Evolutionary conservation across 2,329 filamentous ascomycete genomes (phyloP), one percentile per base, ranked within the genome.

Genomic region (Coniella vitis): DNA sequence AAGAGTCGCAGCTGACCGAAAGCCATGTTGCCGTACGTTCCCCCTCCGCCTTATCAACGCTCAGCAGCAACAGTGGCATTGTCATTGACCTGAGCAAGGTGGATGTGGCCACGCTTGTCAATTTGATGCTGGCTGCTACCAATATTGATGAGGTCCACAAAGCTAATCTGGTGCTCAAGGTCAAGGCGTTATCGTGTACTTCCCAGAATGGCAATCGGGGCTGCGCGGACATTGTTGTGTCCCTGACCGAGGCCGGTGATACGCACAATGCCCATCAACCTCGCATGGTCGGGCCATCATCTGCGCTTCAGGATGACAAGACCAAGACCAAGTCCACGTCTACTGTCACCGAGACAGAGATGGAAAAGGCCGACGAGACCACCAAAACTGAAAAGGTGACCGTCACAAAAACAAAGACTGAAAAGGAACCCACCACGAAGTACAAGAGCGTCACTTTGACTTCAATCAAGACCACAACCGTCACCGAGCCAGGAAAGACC

Each of bases 111-210:
- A 36, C 16, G 10, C 29, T 47, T 17, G 9, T 40, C 36, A 12
- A 47, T 1, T n/a, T 39, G 22, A 47, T 47, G 44, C 44, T 47
- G 13, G 12, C n/a, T 7, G 44, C 37, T 25, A 40, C 37, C 44
- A 40, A 47, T 32, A 47, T 47, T 14, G 37, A 47, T 14, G 44
- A 47, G 3, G 25, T 47, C 4, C 32, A 39, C 14, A 16, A 34
- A 3, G 44, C 44, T 12, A n/a, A 34, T 14, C 14, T 47, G 16
- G 14, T 38, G 16, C 36, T 45, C n/a, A 38, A 29, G n/a, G 43
- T 45, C 21, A 38, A 29, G 22, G 36, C 43, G 3, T 2, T 20
- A 13, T 29, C 25, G 25, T 45, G 43, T 17, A 21, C 20, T 25
- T 38, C 43, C 4, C 13, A 17, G n/a, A n/a, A 38, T 8, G 34